Base-by-base conservation (phyloP, 2,329 filamentous ascomycete species). In the Alternaria viburni region DNA sequence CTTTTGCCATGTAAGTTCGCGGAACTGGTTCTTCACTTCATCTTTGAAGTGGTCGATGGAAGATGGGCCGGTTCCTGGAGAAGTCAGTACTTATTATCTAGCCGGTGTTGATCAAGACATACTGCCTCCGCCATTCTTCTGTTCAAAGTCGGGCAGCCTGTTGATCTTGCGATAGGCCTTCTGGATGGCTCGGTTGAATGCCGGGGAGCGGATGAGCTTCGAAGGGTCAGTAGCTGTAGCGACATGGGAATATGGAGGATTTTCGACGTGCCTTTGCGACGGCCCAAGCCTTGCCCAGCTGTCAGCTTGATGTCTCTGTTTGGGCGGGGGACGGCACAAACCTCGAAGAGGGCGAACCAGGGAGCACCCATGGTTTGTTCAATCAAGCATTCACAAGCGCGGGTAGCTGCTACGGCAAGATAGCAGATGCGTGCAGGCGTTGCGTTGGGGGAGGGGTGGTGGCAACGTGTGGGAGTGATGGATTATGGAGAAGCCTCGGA, bases 131-230 rank as follows among this genome's bases (percentile, higher is more conserved):
- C 81, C 61, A 54, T 78, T 79, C 61, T 74, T 69, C 7, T 69
- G 67, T 36, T 78, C 76, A 43, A 72, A 66, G 13, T 86, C 83
- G 47, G 83, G 82, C 51, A 85, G 69, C 30, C 79, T 74, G 65
- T 83, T 80, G 61, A 85, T 80, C 60, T 76, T 77, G 63, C 79
- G 80, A 52, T 87, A 86, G 12, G 85, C 80, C 59, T 81, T 82
- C 23, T 84, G 82, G 17, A 88, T 84, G 25, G 72, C 80, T 57
- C 83, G 81, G 69, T 88, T 87, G 79, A 88, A 89, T 36, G 81
- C 74, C 3, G 85, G 85, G 57, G 84, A 87, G 57, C 79, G 77
- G 45, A 88, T 81, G 58, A 89, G 83, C 81, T 86, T 59, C 47
- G 36, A 2, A 5, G 5, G 46, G 59, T 61, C 36, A 56, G 49